phyloP scores from a whole-genome alignment of 2,329 filamentous ascomycete genomes.

The Aspergillus spinulosporus region DNA sequence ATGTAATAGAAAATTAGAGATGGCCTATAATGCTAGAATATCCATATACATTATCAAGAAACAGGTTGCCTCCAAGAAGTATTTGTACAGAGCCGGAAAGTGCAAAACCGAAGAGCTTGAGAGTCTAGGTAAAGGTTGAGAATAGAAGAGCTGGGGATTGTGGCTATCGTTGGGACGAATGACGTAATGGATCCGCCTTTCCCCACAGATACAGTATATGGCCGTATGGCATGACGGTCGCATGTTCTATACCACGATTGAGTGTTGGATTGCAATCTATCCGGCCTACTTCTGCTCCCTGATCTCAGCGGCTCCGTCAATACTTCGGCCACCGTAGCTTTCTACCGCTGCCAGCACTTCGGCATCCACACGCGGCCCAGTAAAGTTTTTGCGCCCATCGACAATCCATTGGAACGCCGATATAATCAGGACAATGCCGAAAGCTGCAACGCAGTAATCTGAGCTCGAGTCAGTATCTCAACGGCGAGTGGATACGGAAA shows the following conservation, averaged over 20 bases:
- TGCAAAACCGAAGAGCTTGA: too few relatives aligned
- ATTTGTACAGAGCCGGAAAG: too few relatives aligned
- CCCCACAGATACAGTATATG: background rate
- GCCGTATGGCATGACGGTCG: background rate
- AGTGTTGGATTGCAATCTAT: too few relatives aligned
- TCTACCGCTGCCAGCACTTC: too few relatives aligned
- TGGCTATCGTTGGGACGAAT: constrained; percentile 5
- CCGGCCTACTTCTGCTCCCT: too few relatives aligned
- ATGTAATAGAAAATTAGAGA: background rate
- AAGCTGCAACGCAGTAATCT: background rate
- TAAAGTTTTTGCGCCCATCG: background rate
- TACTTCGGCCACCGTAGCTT: too few relatives aligned
- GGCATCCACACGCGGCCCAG: background rate
- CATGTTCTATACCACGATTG: background rate
- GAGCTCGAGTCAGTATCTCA: background rate
- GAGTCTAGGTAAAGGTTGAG: background rate
- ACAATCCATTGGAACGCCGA: background rate
- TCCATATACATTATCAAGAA: background rate
- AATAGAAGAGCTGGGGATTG: constrained; percentile 3
- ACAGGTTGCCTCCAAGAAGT: too few relatives aligned
- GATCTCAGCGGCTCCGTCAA: background rate
- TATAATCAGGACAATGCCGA: background rate
- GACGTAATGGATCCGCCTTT: constrained; percentile 1
- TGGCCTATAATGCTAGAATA: background rate
- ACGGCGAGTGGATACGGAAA: background rate